phyloP scores from a whole-genome alignment of 1,284 basidiomycete species.

The Chalciporus sp. region DNA sequence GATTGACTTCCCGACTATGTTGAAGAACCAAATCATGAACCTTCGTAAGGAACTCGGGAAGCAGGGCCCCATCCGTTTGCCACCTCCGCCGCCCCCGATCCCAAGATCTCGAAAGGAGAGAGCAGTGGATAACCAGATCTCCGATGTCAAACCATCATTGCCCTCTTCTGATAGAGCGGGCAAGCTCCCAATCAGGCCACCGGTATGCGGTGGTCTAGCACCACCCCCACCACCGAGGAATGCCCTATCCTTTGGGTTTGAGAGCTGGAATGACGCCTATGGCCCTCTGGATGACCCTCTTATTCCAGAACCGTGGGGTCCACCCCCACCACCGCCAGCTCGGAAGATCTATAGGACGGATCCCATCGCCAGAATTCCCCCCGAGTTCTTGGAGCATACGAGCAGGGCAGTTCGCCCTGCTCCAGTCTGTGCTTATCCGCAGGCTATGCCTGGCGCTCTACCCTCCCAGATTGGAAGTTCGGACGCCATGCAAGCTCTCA shows the following conservation, averaged over 20 bases:
- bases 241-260: neutral
- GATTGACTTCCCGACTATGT: constrained; percentile 47
- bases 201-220: neutral
- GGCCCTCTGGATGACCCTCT: neutral
- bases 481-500: neutral
- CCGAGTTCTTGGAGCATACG: neutral
- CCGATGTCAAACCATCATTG: neutral
- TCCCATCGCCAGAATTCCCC: neutral
- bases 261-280: neutral
- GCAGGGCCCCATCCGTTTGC: neutral
- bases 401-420: constrained; percentile 19
- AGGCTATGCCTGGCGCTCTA: constrained; percentile 34
- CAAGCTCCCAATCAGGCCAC: neutral
- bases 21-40: constrained; percentile 59
- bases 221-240: constrained; percentile 4
- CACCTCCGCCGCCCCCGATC: neutral
- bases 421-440: constrained; percentile 29
- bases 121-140: neutral
- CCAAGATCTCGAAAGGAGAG: neutral
- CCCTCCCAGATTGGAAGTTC: constrained; percentile 1
- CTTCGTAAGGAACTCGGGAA: constrained; percentile 64
- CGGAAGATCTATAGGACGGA: neutral
- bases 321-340: neutral
- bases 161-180: constrained; percentile 3
- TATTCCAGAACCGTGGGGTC: neutral